Base-by-base conservation (phyloP, 1,284 basidiomycete species). In the Rhodotorula sp. region DNA sequence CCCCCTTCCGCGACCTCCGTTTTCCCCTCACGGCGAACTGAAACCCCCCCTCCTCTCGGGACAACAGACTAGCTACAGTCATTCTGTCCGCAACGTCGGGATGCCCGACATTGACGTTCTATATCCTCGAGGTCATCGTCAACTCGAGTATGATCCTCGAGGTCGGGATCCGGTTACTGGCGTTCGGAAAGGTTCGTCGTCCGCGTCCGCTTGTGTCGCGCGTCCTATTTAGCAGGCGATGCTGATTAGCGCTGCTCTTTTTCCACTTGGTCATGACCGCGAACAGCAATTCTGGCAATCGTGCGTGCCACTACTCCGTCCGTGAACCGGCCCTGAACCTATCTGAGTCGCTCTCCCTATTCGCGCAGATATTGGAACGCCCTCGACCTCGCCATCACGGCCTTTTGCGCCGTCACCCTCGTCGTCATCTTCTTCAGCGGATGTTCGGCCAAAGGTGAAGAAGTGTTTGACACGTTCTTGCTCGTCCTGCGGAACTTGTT, bases 281-380 rank as follows among this genome's bases (percentile, higher is more conserved):
- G 34, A 34, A 20, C 79, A 97, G 94, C 91, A 94, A 92, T 97
- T 97, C 84, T 96, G 93, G 89, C 90, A 89, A 81, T 94, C 93
- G 23, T 87, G 21, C 23, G 67, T 52, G 26, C 8, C 3, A 15
- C 43, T 16, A 14, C 3, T 0, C 21, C 18, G 12, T 2, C 23
- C 15, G 20, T 3, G 59, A 20, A 1, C 14, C 26, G 3, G 14
- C 43, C 4, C 10, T 2, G 15, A 14, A 29, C 16, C n/a, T n/a
- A n/a, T n/a, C n/a, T n/a, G n/a, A n/a, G n/a, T n/a, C n/a, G n/a
- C n/a, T n/a, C n/a, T n/a, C n/a, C n/a, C n/a, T n/a, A n/a, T n/a
- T n/a, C n/a, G n/a, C 43, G 43, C 64, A 65, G 64, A 18, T 74
- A 76, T 58, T 77, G 73, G 83, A 97, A 97, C 81, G 84, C 92